phyloP scores from a whole-genome alignment of 176 grass and related monocot genomes.

The Triticum urartu region DNA sequence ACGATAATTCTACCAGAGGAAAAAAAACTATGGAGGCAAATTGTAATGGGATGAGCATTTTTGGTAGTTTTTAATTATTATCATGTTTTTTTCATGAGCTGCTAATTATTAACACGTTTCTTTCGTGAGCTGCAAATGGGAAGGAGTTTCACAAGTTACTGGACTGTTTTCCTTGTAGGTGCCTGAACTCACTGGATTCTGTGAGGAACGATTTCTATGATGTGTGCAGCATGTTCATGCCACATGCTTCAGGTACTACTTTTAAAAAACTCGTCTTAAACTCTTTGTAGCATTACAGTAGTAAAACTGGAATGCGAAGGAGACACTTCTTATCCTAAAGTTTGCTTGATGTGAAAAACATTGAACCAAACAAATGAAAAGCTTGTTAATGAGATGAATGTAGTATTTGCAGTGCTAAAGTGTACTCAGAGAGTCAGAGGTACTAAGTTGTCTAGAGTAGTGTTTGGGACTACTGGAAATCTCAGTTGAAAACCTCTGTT shows the following conservation, averaged over 20 bases:
- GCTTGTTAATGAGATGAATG: no score
- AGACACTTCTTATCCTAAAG: neutral
- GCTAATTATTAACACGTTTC: neutral
- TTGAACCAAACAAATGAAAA: neutral
- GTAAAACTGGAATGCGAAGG: neutral
- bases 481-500: no score
- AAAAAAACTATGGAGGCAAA: neutral
- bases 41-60: neutral
- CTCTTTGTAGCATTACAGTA: neutral
- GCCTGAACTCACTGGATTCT: conserved; percentile 27
- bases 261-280: neutral
- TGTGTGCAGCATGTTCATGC: conserved; percentile 31
- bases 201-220: conserved; percentile 49
- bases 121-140: neutral
- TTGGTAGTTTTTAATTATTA: neutral
- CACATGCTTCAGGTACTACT: conserved; percentile 70
- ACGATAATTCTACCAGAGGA: neutral
- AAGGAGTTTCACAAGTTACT: neutral
- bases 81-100: neutral
- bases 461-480: no score
- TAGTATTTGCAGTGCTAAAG: no score
- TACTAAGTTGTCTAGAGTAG: no score
- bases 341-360: neutral
- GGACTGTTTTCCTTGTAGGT: conserved; percentile 38
- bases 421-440: no score